Percentiles rank a stretch among this genome's conserved stretches.
phyloP scores from a whole-genome alignment of 73 alveolate genomes.

The Paramecium tetraurelia region DNA sequence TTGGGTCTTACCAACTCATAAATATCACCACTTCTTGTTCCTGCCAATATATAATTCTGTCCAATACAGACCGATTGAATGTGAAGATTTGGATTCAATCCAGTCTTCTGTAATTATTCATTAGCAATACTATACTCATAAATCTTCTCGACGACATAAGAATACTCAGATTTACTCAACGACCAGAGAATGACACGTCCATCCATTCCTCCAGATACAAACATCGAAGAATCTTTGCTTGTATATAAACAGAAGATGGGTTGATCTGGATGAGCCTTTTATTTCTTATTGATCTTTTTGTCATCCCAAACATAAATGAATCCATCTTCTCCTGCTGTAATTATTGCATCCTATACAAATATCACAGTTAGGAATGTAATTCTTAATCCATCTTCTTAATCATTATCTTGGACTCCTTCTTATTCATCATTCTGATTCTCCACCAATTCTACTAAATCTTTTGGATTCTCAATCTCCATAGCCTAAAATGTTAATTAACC shows the following conservation, averaged over 20 bases:
- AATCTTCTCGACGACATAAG: slow-evolving; percentile 53
- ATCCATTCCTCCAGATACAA: slow-evolving; percentile 87
- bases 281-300: slow-evolving; percentile 72
- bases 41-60: slow-evolving; percentile 73
- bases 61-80: slow-evolving; percentile 81
- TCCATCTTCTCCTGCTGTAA: slow-evolving; percentile 64
- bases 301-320: slow-evolving; percentile 72
- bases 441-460: slow-evolving; percentile 19
- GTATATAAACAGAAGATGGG: slow-evolving; percentile 75
- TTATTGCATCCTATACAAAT: slow-evolving; percentile 57
- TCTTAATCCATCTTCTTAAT: slow-evolving; percentile 42
- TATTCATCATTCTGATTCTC: slow-evolving; percentile 28
- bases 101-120: slow-evolving; percentile 27
- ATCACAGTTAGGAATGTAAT: slow-evolving; percentile 45
- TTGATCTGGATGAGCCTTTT: slow-evolving; percentile 82
- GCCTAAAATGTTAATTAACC: slow-evolving; percentile 55
- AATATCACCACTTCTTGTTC: slow-evolving; percentile 81
- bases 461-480: slow-evolving; percentile 65
- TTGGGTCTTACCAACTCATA: slow-evolving; percentile 69
- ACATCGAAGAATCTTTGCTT: slow-evolving; percentile 70
- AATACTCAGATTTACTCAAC: slow-evolving; percentile 54
- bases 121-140: slow-evolving; percentile 55
- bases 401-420: slow-evolving; percentile 50
- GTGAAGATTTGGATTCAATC: slow-evolving; percentile 10
- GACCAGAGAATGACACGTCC: slow-evolving; percentile 82